Percentiles rank a stretch among this genome's conserved stretches.
Conservation (phyloP, 768 basidiomycete genomes). For the Termitomyces sp. region DNA sequence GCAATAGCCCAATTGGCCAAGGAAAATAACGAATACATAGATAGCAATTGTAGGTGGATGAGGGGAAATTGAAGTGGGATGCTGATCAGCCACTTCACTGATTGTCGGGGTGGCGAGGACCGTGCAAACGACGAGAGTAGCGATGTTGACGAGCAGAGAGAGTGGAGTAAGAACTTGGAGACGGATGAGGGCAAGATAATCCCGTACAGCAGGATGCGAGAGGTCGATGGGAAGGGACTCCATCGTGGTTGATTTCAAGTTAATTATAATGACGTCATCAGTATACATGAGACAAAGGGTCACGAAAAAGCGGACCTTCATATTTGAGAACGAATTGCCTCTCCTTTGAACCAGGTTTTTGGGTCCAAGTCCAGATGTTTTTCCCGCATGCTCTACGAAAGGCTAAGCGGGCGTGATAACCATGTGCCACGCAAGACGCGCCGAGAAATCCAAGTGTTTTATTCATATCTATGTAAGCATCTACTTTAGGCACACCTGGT, state of each 20-base stretch:
- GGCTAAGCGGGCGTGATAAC: conserved; percentile 31
- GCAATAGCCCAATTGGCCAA: conserved; percentile 80
- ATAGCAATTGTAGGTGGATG: conserved; percentile 49
- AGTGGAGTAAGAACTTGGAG: conserved; percentile 88
- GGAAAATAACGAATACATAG: conserved; percentile 59
- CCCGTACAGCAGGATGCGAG: conserved; percentile 56
- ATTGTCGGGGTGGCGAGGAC: conserved; percentile 65
- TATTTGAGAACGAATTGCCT: too few relatives aligned
- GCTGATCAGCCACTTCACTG: conserved; percentile 32
- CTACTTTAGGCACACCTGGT: too few relatives aligned
- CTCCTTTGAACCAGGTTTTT: too few relatives aligned
- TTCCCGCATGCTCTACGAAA: conserved; percentile 11
- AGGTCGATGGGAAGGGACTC: conserved; percentile 56
- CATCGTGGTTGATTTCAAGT: conserved; percentile 32
- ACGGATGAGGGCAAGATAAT: conserved; percentile 64
- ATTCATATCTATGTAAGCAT: too few relatives aligned
- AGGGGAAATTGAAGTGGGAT: conserved; percentile 75
- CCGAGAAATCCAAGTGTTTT: too few relatives aligned
- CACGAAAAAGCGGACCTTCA: conserved; percentile 20
- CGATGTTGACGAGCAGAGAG: conserved; percentile 78
- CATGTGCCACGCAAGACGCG: too few relatives aligned
- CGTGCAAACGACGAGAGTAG: conserved; percentile 65
- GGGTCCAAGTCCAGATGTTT: too few relatives aligned
- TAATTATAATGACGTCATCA: too few relatives aligned
- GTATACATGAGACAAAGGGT: too few relatives aligned